A percentile compares a stretch with the other conserved stretches of the same genome.
Conservation (phyloP, 1,284 basidiomycete genomes). For the Dichomitus squalens region DNA sequence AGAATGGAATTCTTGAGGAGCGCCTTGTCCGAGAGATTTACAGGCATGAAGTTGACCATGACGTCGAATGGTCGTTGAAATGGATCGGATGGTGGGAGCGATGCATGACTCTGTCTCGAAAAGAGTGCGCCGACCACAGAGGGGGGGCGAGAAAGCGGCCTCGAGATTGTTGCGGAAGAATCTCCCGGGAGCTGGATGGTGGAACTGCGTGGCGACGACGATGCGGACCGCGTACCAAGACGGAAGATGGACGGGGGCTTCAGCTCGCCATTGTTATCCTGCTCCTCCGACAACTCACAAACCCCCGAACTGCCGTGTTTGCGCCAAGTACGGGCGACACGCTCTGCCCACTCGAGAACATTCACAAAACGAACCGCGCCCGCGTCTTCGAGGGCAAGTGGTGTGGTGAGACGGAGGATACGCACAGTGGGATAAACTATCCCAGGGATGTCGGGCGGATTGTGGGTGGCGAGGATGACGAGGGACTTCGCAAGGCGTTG, state of each 20-base stretch:
- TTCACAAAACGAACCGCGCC: conserved; percentile 53
- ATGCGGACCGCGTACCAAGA: conserved; percentile 29
- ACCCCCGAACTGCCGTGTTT: conserved; percentile 36
- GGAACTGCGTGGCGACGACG: conserved; percentile 29
- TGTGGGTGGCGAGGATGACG: conserved; percentile 52
- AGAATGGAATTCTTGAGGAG: conserved; percentile 46
- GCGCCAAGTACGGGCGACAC: conserved; percentile 50
- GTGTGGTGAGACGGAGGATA: conserved; percentile 46
- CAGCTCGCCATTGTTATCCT: conserved; percentile 23
- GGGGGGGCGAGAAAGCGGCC: conserved; percentile 11
- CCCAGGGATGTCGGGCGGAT: conserved; percentile 40
- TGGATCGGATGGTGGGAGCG: conserved; percentile 32
- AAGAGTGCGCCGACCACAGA: conserved; percentile 17
- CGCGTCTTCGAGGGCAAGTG: conserved; percentile 46
- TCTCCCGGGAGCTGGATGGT: conserved; percentile 19
- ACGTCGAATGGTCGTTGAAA: conserved; percentile 43
- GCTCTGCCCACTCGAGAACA: conserved; percentile 54
- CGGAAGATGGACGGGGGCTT: conserved; percentile 26
- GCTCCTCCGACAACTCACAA: conserved; percentile 35
- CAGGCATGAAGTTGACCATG: conserved; percentile 43
- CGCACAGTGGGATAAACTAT: conserved; percentile 42
- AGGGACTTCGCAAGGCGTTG: conserved; percentile 46
- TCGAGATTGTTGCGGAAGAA: background rate
- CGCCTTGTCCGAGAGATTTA: conserved; percentile 36
- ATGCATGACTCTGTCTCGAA: conserved; percentile 6